Conservation (phyloP, 352 stramenopile species). For the Pelagophyceae sp. region DNA sequence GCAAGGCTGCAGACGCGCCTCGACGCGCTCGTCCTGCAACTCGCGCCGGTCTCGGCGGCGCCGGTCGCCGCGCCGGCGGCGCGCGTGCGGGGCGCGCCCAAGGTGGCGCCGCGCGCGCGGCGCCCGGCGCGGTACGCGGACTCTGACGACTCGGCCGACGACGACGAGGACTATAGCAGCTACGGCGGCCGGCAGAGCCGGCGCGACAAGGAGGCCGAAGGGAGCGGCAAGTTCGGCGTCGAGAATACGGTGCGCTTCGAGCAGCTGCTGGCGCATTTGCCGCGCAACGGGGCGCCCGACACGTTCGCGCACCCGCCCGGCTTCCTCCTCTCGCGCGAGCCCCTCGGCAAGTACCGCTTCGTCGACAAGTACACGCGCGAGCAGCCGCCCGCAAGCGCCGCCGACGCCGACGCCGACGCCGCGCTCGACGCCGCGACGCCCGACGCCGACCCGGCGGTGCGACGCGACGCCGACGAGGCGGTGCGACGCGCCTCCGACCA, state of each 20-base stretch:
- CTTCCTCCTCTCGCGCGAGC: background rate
- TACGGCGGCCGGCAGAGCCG: too few relatives aligned
- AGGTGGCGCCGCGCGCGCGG: background rate
- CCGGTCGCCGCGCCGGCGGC: background rate
- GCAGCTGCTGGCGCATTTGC: background rate
- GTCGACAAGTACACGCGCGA: background rate
- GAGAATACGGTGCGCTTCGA: conserved; percentile 11
- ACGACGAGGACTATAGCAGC: background rate
- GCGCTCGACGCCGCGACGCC: background rate
- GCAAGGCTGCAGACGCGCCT: background rate
- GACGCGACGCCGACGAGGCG: background rate
- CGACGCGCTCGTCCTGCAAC: background rate
- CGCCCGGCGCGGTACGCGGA: background rate
- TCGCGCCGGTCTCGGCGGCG: background rate
- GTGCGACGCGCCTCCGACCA: too few relatives aligned
- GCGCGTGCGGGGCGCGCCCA: background rate
- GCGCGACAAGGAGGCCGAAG: background rate
- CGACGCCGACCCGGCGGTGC: background rate
- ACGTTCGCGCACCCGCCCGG: background rate
- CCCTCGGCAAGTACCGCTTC: background rate
- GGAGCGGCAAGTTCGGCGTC: background rate
- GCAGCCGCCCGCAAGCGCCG: background rate
- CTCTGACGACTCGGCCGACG: conserved; percentile 1
- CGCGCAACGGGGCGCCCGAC: background rate
- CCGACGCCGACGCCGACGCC: background rate